A percentile compares a stretch with the other conserved stretches of the same genome.
phyloP scores from a whole-genome alignment of 371 early-diverging fungal genomes.

The Mortierella polycephala region DNA sequence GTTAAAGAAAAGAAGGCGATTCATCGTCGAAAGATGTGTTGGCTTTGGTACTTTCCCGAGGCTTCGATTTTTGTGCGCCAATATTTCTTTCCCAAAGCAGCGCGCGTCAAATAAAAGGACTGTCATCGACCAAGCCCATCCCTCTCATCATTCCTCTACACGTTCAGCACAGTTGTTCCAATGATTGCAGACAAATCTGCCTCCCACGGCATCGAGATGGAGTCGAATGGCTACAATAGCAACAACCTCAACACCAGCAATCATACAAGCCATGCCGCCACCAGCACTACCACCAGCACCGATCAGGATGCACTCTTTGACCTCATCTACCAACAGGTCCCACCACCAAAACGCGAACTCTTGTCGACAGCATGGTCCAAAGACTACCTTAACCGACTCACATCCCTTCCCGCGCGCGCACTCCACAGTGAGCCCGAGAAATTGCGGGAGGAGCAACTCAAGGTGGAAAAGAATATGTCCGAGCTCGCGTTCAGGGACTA shows the following conservation, averaged over 20 bases:
- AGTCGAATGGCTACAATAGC: conserved; percentile 1
- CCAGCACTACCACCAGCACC: conserved; percentile 11
- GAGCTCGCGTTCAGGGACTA: conserved; percentile 78
- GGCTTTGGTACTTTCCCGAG: too few species aligned
- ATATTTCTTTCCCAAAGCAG: too few species aligned
- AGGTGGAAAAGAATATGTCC: conserved; percentile 71
- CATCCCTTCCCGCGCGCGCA: conserved; percentile 66
- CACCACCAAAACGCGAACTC: conserved; percentile 45
- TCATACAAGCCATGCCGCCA: neutral
- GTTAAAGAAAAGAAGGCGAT: too few species aligned
- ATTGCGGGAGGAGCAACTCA: conserved; percentile 64
- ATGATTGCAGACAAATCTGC: conserved; percentile 23
- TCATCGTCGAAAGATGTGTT: too few species aligned
- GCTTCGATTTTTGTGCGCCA: too few species aligned
- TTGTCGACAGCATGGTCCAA: conserved; percentile 61
- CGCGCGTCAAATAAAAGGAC: neutral
- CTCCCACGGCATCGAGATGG: neutral
- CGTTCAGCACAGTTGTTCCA: neutral
- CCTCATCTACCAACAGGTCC: conserved; percentile 46
- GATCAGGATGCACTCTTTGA: conserved; percentile 54
- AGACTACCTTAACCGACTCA: conserved; percentile 72
- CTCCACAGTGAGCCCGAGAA: conserved; percentile 65
- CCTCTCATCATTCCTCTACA: neutral
- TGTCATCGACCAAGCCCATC: neutral
- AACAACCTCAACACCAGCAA: neutral